These are phyloP conservation scores for Chrysophaeum taylorii DNA, from an alignment of 352 stramenopile species.

Conservation along the genomic window DNA sequence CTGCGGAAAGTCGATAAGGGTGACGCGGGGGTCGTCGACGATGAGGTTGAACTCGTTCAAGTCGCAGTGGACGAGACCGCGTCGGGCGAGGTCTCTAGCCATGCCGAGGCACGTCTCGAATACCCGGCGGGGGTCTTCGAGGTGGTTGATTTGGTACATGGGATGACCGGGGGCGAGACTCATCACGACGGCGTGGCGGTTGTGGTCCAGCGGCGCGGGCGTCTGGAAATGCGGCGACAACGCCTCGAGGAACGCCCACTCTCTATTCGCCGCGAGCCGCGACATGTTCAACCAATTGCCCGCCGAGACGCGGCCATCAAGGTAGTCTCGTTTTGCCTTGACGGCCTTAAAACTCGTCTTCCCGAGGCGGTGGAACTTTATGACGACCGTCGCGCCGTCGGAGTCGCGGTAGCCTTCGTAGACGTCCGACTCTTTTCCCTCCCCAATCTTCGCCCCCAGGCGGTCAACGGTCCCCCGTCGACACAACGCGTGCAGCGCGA, in stretches of 20 bases:
- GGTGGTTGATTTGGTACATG: constrained; percentile 87
- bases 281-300: constrained; percentile 98
- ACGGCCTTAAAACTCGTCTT: constrained; percentile 94
- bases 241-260: constrained; percentile 98
- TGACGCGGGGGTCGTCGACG: constrained; percentile 82
- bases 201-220: constrained; percentile 89
- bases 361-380: constrained; percentile 99
- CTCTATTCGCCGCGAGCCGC: constrained; percentile 92
- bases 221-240: too few relatives aligned
- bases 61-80: constrained; percentile 98
- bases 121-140: constrained; percentile 73
- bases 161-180: constrained; percentile 82
- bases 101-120: constrained; percentile 89
- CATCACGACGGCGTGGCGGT: constrained; percentile 96
- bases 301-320: constrained; percentile 63
- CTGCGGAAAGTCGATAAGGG: constrained; percentile 99
- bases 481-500: constrained; percentile 90
- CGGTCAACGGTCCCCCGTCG: constrained; percentile 55
- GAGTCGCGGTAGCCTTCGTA: constrained; percentile 68
- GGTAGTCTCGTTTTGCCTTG: constrained; percentile 94
- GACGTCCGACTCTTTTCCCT: constrained; percentile 98
- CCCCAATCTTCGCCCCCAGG: constrained; percentile 76
- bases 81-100: constrained; percentile 84
- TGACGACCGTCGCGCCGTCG: constrained; percentile 87
- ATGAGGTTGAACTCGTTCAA: constrained; percentile 99